Evolutionary conservation across 2,329 filamentous ascomycete genomes (phyloP), one percentile per base, ranked within the genome.

Genomic region (Phyllosticta paracitricarpa): DNA sequence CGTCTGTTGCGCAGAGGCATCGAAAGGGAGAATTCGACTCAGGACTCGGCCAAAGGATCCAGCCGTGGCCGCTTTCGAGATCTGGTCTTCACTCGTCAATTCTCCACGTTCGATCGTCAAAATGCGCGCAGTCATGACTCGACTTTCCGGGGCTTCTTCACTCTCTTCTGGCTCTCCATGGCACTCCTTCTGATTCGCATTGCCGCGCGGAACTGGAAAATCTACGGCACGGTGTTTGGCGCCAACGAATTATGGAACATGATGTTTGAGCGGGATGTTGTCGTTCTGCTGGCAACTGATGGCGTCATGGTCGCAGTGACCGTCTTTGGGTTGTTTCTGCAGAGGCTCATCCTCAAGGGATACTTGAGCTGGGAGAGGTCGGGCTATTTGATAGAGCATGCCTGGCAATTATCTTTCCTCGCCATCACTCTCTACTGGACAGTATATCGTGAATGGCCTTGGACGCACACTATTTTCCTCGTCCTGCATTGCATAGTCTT

Each of bases 401-500:
- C 87, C 1, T 92, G 88, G 88, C 86, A 93, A 74, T 76, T 79
- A 0, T 64, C 78, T 14, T 91, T 87, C 66, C 80, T 91, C 10
- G 79, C 76, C 3, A 78, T 78, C 8, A 81, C 87, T 3, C 76
- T 91, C 4, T 82, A 81, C 58, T 83, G 88, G 76, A 87, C 88
- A 0, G 80, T 88, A 57, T 81, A 85, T 68, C 81, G 88, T 4
- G 83, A 90, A 57, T 93, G 89, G 89, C 87, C 88, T 1, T 92
- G 89, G 89, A 89, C 89, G 14, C 89, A 91, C 68, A 89, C 87
- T 1, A 86, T 91, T 19, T 91, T 89, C 71, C 88, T 89, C 57
- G 84, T 89, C 9, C 76, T 92, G 19, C 88, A 92, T 69, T 84
- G 84, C 14, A 75, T 92, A 61, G 83, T 88, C 2, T 87, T 91